Base-by-base conservation (phyloP, 2,329 filamentous ascomycete species). In the Hymenoscyphus occultus region DNA sequence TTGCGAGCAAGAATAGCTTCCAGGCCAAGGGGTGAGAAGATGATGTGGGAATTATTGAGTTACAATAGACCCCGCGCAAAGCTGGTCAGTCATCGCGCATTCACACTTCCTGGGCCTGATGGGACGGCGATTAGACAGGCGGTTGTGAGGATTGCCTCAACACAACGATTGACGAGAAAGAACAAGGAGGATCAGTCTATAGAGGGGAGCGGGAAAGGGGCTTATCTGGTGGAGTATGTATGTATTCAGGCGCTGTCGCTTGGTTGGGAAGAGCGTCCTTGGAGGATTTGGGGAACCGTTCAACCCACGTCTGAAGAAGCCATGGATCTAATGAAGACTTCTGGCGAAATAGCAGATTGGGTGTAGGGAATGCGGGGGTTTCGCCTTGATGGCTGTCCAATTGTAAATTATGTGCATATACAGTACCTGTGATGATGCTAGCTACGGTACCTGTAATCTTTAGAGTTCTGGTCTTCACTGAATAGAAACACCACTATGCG, bases 211-310 rank as follows among this genome's bases (percentile, higher is more conserved):
- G 79, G 80, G 56, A 81, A 81, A 72, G 78, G 82, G 68, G 82
- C 83, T 71, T 78, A 84, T 60, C 80, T 88, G 70, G 75, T 81
- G 1, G 90, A 92, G 79, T 86, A 91, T 72, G 68, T 92, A 4
- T 87, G 90, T 48, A 69, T 92, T 57, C 84, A 86, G 72, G 78
- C 77, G 58, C 76, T 73, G 83, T 22, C 84, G 79, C 69, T 61
- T 57, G 67, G 71, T 2, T 80, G 80, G 40, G 74, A 79, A 72
- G 75, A 80, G 64, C 77, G 75, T 35, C 78, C 81, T 2, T 92
- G 89, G 89, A 81, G 80, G 73, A 76, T 91, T 60, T 89, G 88
- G 83, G 89, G 89, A 14, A 89, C 85, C 22, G 78, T 85, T 39
- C 75, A 82, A 54, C 81, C 84, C 70, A 86, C 83, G 13, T 83